A percentile compares a stretch with the other conserved stretches of the same genome.
Evolutionary conservation across 2,329 filamentous ascomycete species (phyloP).

Genomic region (Xylariaceae sp.): DNA sequence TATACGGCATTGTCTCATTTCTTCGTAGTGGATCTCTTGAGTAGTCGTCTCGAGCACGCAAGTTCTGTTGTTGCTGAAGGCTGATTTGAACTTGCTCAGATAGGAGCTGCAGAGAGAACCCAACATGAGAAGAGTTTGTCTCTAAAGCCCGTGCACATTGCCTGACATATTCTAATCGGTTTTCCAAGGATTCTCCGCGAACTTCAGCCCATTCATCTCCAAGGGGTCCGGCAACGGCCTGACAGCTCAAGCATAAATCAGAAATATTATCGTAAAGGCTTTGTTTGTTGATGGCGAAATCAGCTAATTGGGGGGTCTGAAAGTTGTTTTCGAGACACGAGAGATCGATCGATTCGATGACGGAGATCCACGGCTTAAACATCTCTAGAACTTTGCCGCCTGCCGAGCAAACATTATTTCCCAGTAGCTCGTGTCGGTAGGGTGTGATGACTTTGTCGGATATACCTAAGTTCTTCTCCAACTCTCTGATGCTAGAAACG

Average conservation of each 20-base stretch:
- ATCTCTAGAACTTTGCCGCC: slow-evolving; percentile 79
- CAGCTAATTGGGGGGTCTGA: slow-evolving; percentile 78
- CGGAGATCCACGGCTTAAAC: slow-evolving; percentile 84
- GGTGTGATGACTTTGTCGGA: slow-evolving; percentile 79
- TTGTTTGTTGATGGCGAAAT: slow-evolving; percentile 90
- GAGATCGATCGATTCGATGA: slow-evolving; percentile 89
- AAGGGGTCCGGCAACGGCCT: slow-evolving; percentile 85
- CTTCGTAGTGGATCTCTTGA: slow-evolving; percentile 51
- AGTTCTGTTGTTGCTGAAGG: slow-evolving; percentile 44
- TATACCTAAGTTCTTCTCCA: slow-evolving; percentile 78
- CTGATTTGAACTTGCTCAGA: slow-evolving; percentile 71
- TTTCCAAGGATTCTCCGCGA: slow-evolving; percentile 85
- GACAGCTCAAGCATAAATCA: slow-evolving; percentile 81
- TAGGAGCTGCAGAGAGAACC: slow-evolving; percentile 81
- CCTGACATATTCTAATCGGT: slow-evolving; percentile 75
- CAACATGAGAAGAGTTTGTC: slow-evolving; percentile 79
- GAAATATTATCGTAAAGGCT: slow-evolving; percentile 89
- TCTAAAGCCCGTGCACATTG: slow-evolving; percentile 76
- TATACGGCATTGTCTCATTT: slow-evolving; percentile 55
- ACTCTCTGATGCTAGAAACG: slow-evolving; percentile 76
- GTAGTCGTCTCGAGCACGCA: slow-evolving; percentile 42
- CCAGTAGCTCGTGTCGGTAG: slow-evolving; percentile 72
- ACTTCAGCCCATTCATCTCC: slow-evolving; percentile 94
- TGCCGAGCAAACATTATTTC: slow-evolving; percentile 75
- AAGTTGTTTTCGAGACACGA: slow-evolving; percentile 72